These are phyloP conservation scores for Fusarium sp. DNA, from an alignment of 2,329 filamentous ascomycete genomes.

Conservation along the genomic window DNA sequence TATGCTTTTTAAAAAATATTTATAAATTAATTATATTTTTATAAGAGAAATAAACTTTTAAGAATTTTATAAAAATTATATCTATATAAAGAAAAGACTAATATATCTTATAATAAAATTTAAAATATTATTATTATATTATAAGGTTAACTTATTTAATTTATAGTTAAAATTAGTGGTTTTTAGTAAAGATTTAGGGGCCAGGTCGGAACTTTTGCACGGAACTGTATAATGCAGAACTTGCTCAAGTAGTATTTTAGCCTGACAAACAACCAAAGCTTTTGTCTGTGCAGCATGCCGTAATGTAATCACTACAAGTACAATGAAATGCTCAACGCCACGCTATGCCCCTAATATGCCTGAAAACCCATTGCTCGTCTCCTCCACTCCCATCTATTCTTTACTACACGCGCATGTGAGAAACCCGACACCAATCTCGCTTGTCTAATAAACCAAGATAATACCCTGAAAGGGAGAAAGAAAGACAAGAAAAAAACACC, in stretches of 20 bases:
- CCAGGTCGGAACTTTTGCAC: no score
- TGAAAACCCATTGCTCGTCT: slow-evolving; percentile 8
- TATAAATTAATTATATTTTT: no score
- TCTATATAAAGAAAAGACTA: no score
- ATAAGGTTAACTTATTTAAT: no score
- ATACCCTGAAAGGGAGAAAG: slow-evolving; percentile 1
- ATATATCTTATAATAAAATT: no score
- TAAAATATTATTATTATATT: no score
- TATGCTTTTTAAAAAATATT: no score
- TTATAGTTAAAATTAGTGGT: no score
- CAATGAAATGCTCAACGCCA: slow-evolving; percentile 46
- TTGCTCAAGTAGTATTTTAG: slow-evolving; percentile 30
- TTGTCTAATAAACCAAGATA: slow-evolving; percentile 13
- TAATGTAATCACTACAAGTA: slow-evolving; percentile 35
- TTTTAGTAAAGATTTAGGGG: no score
- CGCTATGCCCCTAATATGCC: slow-evolving; percentile 49
- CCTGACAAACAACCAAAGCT: slow-evolving; percentile 30
- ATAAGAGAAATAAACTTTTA: no score
- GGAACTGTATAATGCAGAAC: no score
- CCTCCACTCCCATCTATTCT: slow-evolving; percentile 1
- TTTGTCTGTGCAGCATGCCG: slow-evolving; percentile 39
- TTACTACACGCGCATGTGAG: background rate
- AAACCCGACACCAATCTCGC: background rate
- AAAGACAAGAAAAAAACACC: slow-evolving; percentile 13
- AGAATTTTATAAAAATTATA: no score